These are phyloP conservation scores for Pezicula neosporulosa DNA, from an alignment of 2,329 filamentous ascomycete species.

Conservation along the genomic window DNA sequence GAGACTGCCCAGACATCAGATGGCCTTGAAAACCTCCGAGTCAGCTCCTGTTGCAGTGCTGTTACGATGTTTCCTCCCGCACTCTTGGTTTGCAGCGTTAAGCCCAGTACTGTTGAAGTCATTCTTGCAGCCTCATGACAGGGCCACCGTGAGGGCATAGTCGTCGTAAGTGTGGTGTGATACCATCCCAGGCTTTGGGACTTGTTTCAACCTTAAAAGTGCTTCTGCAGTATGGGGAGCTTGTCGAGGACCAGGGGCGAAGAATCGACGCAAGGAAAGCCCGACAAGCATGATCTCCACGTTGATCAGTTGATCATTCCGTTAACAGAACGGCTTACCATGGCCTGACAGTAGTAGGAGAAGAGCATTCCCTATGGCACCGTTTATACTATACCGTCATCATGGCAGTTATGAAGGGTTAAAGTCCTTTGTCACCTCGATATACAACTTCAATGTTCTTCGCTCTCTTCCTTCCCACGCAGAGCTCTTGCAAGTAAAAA, in stretches of 20 bases:
- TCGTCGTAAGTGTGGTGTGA: background rate
- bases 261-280: background rate
- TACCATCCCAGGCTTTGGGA: conserved; percentile 1
- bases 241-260: background rate
- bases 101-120: background rate
- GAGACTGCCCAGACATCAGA: background rate
- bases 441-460: too few relatives aligned
- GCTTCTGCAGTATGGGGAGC: background rate
- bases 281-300: background rate
- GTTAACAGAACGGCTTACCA: background rate
- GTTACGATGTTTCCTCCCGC: background rate
- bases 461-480: too few relatives aligned
- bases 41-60: background rate
- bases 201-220: background rate
- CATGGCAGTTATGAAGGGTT: too few relatives aligned
- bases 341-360: background rate
- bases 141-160: background rate
- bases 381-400: too few relatives aligned
- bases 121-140: background rate
- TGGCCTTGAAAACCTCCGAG: background rate
- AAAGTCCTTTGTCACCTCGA: too few relatives aligned
- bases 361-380: too few relatives aligned
- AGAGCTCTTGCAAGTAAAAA: too few relatives aligned
- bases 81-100: background rate
- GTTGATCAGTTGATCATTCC: background rate